Percentiles rank a stretch among this genome's conserved stretches.
These are phyloP conservation scores for Barbarea vulgaris DNA, from an alignment of 345 rosid species.

Conservation along the genomic window DNA sequence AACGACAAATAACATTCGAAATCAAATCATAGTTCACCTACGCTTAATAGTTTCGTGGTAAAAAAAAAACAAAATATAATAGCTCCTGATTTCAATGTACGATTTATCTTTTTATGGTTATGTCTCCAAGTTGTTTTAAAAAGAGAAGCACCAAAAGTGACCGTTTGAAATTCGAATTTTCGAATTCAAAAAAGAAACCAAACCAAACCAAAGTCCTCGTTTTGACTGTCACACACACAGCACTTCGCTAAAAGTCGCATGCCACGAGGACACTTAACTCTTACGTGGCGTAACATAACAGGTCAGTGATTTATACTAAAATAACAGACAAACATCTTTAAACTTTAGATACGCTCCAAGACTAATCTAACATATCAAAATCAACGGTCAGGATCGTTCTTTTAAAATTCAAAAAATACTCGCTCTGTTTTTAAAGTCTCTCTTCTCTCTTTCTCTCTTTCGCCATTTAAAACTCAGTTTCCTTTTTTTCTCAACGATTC, in stretches of 20 bases:
- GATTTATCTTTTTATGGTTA: not conserved
- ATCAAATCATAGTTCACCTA: not conserved
- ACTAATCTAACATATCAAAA: conserved; percentile 9
- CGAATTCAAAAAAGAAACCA: conserved; percentile 34
- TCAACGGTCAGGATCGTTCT: conserved; percentile 30
- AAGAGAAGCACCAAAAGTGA: conserved; percentile 28
- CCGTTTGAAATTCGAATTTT: conserved; percentile 49
- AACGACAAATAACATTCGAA: not conserved
- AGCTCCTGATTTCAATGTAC: conserved; percentile 34
- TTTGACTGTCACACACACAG: conserved; percentile 19
- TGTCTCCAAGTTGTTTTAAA: not conserved
- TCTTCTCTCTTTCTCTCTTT: not conserved
- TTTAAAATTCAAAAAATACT: conserved; percentile 11
- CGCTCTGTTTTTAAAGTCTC: conserved; percentile 15
- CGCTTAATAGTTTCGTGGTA: not conserved
- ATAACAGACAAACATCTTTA: conserved; percentile 1
- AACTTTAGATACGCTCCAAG: conserved; percentile 34
- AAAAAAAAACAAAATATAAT: not conserved
- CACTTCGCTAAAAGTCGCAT: not conserved
- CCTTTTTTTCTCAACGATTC: conserved; percentile 10
- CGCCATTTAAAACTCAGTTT: conserved; percentile 1
- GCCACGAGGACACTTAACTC: not conserved
- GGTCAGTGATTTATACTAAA: not conserved
- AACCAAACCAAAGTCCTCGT: not conserved
- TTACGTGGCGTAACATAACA: conserved; percentile 5